Conservation (phyloP, 2,329 filamentous ascomycete species). For the Phialemoniopsis sp. region DNA sequence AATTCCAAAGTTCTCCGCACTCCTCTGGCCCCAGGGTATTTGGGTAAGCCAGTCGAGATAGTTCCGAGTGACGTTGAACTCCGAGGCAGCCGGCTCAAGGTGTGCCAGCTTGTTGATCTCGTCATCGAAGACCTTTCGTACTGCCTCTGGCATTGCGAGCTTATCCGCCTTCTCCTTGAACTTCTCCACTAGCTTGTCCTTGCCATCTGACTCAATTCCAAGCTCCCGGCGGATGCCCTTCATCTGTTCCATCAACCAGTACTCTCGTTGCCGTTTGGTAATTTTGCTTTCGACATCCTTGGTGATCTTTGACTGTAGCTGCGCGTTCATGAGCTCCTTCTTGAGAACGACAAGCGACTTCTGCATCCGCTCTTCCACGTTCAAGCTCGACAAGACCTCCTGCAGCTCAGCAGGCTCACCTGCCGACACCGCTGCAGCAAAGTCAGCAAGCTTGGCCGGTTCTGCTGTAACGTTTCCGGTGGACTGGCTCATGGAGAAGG, state of each 20-base stretch:
- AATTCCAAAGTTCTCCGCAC: conserved; percentile 95
- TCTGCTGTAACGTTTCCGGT: conserved; percentile 94
- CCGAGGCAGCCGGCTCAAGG: conserved; percentile 89
- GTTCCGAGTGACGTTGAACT: conserved; percentile 98
- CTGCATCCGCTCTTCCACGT: conserved; percentile 87
- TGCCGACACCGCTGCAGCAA: conserved; percentile 93
- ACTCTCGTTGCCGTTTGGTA: conserved; percentile 93
- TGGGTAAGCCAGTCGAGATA: conserved; percentile 99
- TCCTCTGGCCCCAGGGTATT: conserved; percentile 94
- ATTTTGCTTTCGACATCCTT: conserved; percentile 98
- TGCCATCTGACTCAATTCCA: conserved; percentile 94
- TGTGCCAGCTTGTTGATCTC: conserved; percentile 96
- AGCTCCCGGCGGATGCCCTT: conserved; percentile 95
- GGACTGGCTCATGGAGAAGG: conserved; percentile 92
- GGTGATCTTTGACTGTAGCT: conserved; percentile 93
- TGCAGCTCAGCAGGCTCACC: conserved; percentile 91
- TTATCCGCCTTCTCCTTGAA: conserved; percentile 95
- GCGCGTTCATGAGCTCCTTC: conserved; percentile 97
- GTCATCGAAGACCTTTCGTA: conserved; percentile 97
- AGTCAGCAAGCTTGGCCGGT: conserved; percentile 91
- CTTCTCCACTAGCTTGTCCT: conserved; percentile 95
- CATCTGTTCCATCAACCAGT: conserved; percentile 99
- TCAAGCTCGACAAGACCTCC: conserved; percentile 81
- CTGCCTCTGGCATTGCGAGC: conserved; percentile 92
- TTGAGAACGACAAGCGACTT: conserved; percentile 91